Base-by-base conservation (phyloP, 2,329 filamentous ascomycete genomes). In the Calycina herbarum region DNA sequence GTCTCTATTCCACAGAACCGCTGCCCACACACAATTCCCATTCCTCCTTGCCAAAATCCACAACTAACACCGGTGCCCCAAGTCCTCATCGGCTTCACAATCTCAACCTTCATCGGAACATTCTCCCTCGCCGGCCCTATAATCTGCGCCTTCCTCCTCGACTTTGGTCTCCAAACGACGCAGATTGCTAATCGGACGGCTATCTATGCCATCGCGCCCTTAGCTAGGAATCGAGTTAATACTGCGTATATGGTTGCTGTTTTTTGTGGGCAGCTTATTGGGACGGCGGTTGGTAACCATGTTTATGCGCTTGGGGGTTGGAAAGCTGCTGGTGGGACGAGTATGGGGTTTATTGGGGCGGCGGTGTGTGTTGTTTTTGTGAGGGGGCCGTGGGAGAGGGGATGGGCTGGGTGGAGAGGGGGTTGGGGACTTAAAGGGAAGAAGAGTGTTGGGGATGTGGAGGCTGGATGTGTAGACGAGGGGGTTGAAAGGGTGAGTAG, bases 221-320 rank as follows among this genome's bases (percentile, higher is more conserved):
- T 86, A 66, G 88, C 88, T 0, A 79, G 90, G 4, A 95, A 93
- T 77, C 79, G 92, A 3, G 84, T 94, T 29, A 95, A 95, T 74
- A 93, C 91, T 0, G 90, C 88, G 0, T 95, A 93, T 73, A 95
- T 94, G 92, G 83, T 93, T 0, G 82, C 84, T 7, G 87, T 86
- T 0, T 94, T 94, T 72, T 86, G 84, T 33, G 92, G 92, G 0
- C 92, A 95, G 79, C 73, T 95, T 58, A 88, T 88, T 1, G 91
- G 91, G 0, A 89, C 87, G 0, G 81, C 85, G 1, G 85, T 85
- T 0, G 84, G 84, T 0, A 86, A 84, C 67, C 78, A 81, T 57
- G 75, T 88, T 13, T 89, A 85, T 73, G 83, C 83, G 5, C 67
- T 76, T 4, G 82, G 80, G 0, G 86, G 86, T 0, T 89, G 86